Evolutionary conservation across 768 basidiomycete genomes (phyloP), one percentile per base, ranked within the genome.

Genomic region (Zangia roseola): DNA sequence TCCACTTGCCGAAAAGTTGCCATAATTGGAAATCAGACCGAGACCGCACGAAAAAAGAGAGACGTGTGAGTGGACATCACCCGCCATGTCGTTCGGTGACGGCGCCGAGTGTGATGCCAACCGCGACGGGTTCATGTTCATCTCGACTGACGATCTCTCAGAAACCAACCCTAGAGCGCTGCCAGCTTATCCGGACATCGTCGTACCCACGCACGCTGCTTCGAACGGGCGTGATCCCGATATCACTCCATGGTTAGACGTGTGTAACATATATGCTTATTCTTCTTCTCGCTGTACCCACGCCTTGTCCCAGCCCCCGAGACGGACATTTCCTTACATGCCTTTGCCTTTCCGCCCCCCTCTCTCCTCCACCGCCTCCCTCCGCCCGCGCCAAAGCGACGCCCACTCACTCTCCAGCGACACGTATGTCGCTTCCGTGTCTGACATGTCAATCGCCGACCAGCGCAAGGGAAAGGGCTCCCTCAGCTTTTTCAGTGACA

Each of bases 381-480:
- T 49, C n/a, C 63, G 56, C 25, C 58, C 51, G 31, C 62, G 45
- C 49, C 68, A 45, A 34, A 68, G 53, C 44, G 70, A 72, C 53
- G 51, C 69, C n/a, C 52, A 57, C 30, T 63, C 61, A 10, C 48
- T 58, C 13, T 12, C 59, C 25, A 52, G 58, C 33, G 72, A 71
- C 36, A 52, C 61, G 5, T 54, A 46, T 34, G 68, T 45, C 12
- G 17, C 63, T 56, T 70, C 57, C 51, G 65, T 54, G 56, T 69
- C 58, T 55, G 74, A 59, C 59, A 62, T 43, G 70, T 61, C 74
- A 23, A 55, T 74, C 35, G 56, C 53, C 41, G 65, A 73, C 31
- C 49, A 63, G 0, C 76, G 76, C 43, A 83, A 74, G 63, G 62
- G 71, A 28, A 83, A 79, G 64, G 70, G 76, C 9, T 78, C 77